Evolutionary conservation across 257 asterid species (phyloP).

Genomic region (Salvia miltiorrhiza): DNA sequence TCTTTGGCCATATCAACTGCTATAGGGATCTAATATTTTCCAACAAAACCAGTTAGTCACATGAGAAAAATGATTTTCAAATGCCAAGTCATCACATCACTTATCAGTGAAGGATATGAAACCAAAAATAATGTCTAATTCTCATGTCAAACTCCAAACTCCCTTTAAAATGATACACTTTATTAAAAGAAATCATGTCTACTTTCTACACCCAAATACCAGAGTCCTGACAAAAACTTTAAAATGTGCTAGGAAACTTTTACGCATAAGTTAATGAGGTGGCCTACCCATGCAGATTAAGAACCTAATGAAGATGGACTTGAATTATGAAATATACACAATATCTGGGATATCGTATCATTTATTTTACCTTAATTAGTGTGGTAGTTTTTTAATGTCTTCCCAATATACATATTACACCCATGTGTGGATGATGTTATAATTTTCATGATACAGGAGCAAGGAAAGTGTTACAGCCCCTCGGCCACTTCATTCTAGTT

Average conservation of each 20-base stretch:
- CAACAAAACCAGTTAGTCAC: slow-evolving; percentile 18
- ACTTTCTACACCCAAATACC: background rate
- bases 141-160: slow-evolving; percentile 1
- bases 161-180: background rate
- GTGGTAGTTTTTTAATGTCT: background rate
- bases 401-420: background rate
- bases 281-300: background rate
- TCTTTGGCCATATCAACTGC: slow-evolving; percentile 99
- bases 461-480: background rate
- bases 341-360: background rate
- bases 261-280: slow-evolving; percentile 8
- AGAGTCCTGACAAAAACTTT: background rate
- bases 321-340: background rate
- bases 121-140: slow-evolving; percentile 2
- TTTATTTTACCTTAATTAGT: background rate
- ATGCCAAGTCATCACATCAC: slow-evolving; percentile 1
- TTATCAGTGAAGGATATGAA: slow-evolving; percentile 17
- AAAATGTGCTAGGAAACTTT: background rate
- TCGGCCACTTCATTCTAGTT: background rate
- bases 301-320: background rate
- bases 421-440: background rate
- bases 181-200: background rate
- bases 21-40: slow-evolving; percentile 70
- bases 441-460: no score
- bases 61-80: background rate